Conservation (phyloP, 2,329 filamentous ascomycete genomes). For the Microsporum audouinii region DNA sequence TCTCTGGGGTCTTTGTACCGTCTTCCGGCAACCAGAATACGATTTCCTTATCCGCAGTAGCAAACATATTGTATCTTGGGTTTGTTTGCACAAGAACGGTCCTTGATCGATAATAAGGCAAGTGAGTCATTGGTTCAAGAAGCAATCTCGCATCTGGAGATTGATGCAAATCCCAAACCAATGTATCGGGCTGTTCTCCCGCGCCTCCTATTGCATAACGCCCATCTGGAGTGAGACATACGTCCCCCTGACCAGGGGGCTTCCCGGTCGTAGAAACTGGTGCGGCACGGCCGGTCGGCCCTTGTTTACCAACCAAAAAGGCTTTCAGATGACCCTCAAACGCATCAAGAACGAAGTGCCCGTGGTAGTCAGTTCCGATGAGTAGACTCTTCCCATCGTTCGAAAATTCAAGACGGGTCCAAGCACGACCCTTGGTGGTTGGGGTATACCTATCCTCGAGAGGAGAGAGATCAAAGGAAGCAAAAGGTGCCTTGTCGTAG, state of each 20-base stretch:
- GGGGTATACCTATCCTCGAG: slow-evolving; percentile 45
- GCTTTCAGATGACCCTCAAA: slow-evolving; percentile 73
- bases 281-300: slow-evolving; percentile 39
- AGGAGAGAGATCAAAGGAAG: slow-evolving; percentile 62
- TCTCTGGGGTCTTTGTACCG: slow-evolving; percentile 23
- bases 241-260: slow-evolving; percentile 54
- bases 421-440: slow-evolving; percentile 43
- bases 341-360: slow-evolving; percentile 87
- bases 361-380: slow-evolving; percentile 68
- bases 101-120: slow-evolving; percentile 42
- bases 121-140: slow-evolving; percentile 29
- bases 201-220: slow-evolving; percentile 77
- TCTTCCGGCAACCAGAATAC: slow-evolving; percentile 68
- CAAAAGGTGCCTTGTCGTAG: slow-evolving; percentile 83
- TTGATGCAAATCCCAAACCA: slow-evolving; percentile 73
- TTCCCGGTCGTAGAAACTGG: slow-evolving; percentile 45
- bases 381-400: slow-evolving; percentile 88
- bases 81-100: slow-evolving; percentile 42
- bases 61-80: slow-evolving; percentile 82
- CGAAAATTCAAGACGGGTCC: slow-evolving; percentile 89
- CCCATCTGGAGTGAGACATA: slow-evolving; percentile 81
- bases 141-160: slow-evolving; percentile 45
- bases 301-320: slow-evolving; percentile 47
- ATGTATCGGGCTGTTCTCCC: slow-evolving; percentile 54
- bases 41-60: slow-evolving; percentile 75